Evolutionary conservation across 306 rosid genomes (phyloP), one percentile per base, ranked within the genome.

Genomic region (Erythrophleum fordii): DNA sequence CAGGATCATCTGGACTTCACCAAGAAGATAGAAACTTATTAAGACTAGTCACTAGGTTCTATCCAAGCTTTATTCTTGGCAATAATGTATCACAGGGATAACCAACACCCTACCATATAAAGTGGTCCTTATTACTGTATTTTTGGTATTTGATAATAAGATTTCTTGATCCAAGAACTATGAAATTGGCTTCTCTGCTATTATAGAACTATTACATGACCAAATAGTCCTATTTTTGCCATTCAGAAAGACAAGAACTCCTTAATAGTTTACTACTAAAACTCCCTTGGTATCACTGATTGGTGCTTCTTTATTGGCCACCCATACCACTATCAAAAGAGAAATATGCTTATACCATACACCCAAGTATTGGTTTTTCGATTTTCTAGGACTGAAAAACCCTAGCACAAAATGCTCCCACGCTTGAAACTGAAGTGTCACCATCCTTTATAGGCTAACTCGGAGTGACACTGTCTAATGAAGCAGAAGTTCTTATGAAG

Each of bases 51-150:
- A 23, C 80, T 5, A 72, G 39, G 71, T 78, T 51, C 76, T 58
- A 60, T 16, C 86, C 86, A 39, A 83, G 41, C 45, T 78, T 83
- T 80, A 78, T 83, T 66, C 80, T 67, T 20, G 85, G 77, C 48
- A 81, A 35, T 1, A 55, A 5, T 10, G 58, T 29, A 11, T 81
- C 84, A 75, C 80, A 53, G 1, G 84, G 84, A 58, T 75, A 26
- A 58, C 75, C 81, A 44, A 81, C 75, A 75, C 80, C 66, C 72
- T 81, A 81, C 84, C 84, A 81, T 35, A 75, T 29, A 3, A 65
- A 18, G 11, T 34, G 17, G 5, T 71, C 28, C 6, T 11, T 1
- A 20, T 42, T 6, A 6, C 42, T 17, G 18, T 28, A 46, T 3
- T 35, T 56, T 8, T 23, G 0, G 16, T 75, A 25, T 39, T 16